Conservation (phyloP, 352 stramenopile genomes). For the Phytophthora pisi region DNA sequence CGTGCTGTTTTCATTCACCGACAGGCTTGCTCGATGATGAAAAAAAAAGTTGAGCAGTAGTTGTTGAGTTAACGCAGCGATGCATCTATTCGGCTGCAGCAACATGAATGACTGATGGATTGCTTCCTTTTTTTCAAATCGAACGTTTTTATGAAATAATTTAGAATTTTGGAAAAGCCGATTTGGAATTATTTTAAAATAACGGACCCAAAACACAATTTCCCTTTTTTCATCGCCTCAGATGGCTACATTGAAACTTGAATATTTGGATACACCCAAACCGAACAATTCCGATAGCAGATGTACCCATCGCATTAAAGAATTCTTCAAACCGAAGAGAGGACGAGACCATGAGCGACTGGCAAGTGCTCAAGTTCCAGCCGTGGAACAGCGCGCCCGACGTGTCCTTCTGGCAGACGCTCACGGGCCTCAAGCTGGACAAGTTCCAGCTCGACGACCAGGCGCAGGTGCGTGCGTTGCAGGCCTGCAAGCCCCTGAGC, state of each 20-base stretch:
- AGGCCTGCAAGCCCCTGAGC: neutral
- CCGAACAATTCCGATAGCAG: neutral
- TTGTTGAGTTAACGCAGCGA: too few relatives aligned
- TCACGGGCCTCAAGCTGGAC: conserved; percentile 81
- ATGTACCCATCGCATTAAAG: neutral
- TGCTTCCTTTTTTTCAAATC: too few relatives aligned
- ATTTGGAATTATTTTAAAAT: too few relatives aligned
- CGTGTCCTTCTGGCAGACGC: conserved; percentile 84
- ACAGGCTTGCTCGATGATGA: too few relatives aligned
- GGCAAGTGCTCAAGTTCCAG: conserved; percentile 78
- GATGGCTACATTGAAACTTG: neutral
- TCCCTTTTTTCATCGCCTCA: too few relatives aligned
- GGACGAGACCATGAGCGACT: conserved; percentile 13
- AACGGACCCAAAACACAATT: too few relatives aligned
- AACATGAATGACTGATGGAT: too few relatives aligned
- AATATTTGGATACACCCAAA: neutral
- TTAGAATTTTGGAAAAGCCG: too few relatives aligned
- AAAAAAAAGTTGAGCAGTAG: too few relatives aligned
- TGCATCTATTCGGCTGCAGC: too few relatives aligned
- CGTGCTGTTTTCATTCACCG: too few relatives aligned
- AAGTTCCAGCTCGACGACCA: conserved; percentile 81
- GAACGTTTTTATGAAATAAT: too few relatives aligned
- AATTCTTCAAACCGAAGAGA: neutral
- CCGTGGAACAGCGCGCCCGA: conserved; percentile 81
- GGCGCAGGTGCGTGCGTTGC: conserved; percentile 44